A percentile compares a stretch with the other conserved stretches of the same genome.
These are phyloP conservation scores for Neobulgaria alba DNA, from an alignment of 2,329 filamentous ascomycete genomes.

Conservation along the genomic window DNA sequence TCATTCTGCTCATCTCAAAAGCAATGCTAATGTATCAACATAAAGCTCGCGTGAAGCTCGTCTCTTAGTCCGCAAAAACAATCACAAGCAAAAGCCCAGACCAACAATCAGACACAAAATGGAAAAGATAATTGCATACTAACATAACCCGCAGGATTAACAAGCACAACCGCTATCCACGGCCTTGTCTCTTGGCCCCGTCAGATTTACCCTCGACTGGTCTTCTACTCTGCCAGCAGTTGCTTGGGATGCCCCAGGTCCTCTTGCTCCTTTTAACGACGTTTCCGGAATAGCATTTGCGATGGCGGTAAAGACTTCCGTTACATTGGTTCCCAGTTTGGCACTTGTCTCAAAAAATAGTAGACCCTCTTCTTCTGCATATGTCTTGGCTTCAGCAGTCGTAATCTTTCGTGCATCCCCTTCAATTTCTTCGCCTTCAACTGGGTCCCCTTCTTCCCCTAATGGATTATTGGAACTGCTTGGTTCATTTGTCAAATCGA, in stretches of 20 bases:
- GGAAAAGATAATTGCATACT: slow-evolving; percentile 10
- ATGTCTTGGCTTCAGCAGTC: slow-evolving; percentile 83
- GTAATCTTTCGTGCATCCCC: slow-evolving; percentile 79
- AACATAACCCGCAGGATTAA: slow-evolving; percentile 33
- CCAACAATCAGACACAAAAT: slow-evolving; percentile 12
- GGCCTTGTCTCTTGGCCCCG: slow-evolving; percentile 61
- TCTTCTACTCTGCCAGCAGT: slow-evolving; percentile 53
- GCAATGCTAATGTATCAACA: slow-evolving; percentile 21
- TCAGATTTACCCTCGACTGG: slow-evolving; percentile 71
- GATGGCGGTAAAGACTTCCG: slow-evolving; percentile 95
- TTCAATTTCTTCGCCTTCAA: slow-evolving; percentile 50
- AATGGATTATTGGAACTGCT: slow-evolving; percentile 39
- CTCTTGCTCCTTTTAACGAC: slow-evolving; percentile 80
- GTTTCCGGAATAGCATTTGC: slow-evolving; percentile 97
- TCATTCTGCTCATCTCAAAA: not conserved
- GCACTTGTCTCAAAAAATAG: slow-evolving; percentile 98
- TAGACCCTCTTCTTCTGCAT: slow-evolving; percentile 89
- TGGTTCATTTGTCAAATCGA: slow-evolving; percentile 68
- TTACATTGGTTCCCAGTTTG: slow-evolving; percentile 90
- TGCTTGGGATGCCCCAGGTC: slow-evolving; percentile 51
- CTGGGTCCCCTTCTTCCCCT: slow-evolving; percentile 36
- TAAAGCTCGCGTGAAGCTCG: slow-evolving; percentile 13
- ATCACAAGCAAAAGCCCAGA: slow-evolving; percentile 17
- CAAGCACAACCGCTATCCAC: slow-evolving; percentile 90
- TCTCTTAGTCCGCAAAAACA: slow-evolving; percentile 11